A percentile compares a stretch with the other conserved stretches of the same genome.
Evolutionary conservation across 305 asterid species (phyloP).

Genomic region (Fraxinus floribunda): DNA sequence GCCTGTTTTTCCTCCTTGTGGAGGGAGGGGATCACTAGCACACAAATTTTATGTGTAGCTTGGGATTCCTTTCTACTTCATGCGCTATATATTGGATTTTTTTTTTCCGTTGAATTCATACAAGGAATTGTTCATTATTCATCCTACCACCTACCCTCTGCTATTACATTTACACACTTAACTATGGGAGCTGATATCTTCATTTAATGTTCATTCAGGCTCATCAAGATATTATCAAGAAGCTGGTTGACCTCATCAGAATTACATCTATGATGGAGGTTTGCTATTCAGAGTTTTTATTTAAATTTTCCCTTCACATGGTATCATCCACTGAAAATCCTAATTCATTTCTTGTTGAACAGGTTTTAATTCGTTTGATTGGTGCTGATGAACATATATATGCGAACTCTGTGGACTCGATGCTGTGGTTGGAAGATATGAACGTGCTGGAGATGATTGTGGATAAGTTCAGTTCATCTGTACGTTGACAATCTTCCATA

Average conservation of each 20-base stretch:
- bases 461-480: conserved; percentile 91
- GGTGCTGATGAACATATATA: conserved; percentile 91
- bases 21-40: neutral
- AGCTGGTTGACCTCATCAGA: conserved; percentile 85
- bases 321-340: conserved; percentile 19
- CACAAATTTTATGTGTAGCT: neutral
- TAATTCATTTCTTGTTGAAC: conserved; percentile 33
- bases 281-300: conserved; percentile 18
- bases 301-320: conserved; percentile 15
- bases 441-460: conserved; percentile 87
- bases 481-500: conserved; percentile 49
- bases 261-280: conserved; percentile 97
- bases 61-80: conserved; percentile 6
- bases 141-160: conserved; percentile 9
- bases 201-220: conserved; percentile 47
- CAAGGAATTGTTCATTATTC: conserved; percentile 1
- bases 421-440: conserved; percentile 91
- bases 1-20: neutral
- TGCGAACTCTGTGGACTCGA: conserved; percentile 61
- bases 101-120: conserved; percentile 8
- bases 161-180: neutral
- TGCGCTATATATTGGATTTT: conserved; percentile 10
- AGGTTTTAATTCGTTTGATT: conserved; percentile 92
- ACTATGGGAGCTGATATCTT: conserved; percentile 23
- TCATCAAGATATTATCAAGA: conserved; percentile 69